phyloP scores from a whole-genome alignment of 192 early-diverging fungal species.

The Backusella morwellensis region DNA sequence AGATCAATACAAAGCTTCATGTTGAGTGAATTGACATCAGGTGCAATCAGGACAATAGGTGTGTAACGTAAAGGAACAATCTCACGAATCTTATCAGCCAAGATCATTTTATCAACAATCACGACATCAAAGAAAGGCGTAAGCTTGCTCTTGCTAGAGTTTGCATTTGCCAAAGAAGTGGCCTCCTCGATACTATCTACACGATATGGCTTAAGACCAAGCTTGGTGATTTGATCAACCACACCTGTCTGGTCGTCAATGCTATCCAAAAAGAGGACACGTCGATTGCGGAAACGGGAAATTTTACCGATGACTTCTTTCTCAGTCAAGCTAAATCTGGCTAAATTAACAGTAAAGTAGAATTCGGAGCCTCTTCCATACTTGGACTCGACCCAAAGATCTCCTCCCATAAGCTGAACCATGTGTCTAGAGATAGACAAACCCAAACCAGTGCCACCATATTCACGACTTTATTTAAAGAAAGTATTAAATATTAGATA shows the following conservation, averaged over 20 bases:
- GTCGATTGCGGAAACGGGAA: slow-evolving; percentile 55
- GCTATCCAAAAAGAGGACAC: slow-evolving; percentile 63
- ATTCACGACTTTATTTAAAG: slow-evolving; percentile 52
- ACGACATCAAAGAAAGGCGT: slow-evolving; percentile 58
- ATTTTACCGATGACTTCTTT: slow-evolving; percentile 43
- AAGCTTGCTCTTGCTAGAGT: slow-evolving; percentile 28
- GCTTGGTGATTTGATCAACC: slow-evolving; percentile 46
- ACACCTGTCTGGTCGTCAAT: slow-evolving; percentile 44
- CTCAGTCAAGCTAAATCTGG: slow-evolving; percentile 34
- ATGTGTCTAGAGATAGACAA: slow-evolving; percentile 80
- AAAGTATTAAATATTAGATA: not conserved
- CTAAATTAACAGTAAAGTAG: slow-evolving; percentile 69
- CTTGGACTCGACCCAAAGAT: slow-evolving; percentile 74
- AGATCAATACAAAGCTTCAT: slow-evolving; percentile 65
- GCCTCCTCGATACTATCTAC: slow-evolving; percentile 50
- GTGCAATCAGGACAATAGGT: slow-evolving; percentile 69
- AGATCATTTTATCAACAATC: slow-evolving; percentile 59
- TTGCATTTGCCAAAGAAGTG: slow-evolving; percentile 26
- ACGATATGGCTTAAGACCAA: slow-evolving; percentile 45
- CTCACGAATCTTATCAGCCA: slow-evolving; percentile 57
- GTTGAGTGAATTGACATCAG: slow-evolving; percentile 49
- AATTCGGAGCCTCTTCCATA: slow-evolving; percentile 73
- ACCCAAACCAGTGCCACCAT: slow-evolving; percentile 84
- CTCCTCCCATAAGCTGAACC: slow-evolving; percentile 73
- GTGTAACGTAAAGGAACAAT: slow-evolving; percentile 58